These are phyloP conservation scores for Leptographium radiaticola DNA, from an alignment of 2,329 filamentous ascomycete genomes.

Conservation along the genomic window DNA sequence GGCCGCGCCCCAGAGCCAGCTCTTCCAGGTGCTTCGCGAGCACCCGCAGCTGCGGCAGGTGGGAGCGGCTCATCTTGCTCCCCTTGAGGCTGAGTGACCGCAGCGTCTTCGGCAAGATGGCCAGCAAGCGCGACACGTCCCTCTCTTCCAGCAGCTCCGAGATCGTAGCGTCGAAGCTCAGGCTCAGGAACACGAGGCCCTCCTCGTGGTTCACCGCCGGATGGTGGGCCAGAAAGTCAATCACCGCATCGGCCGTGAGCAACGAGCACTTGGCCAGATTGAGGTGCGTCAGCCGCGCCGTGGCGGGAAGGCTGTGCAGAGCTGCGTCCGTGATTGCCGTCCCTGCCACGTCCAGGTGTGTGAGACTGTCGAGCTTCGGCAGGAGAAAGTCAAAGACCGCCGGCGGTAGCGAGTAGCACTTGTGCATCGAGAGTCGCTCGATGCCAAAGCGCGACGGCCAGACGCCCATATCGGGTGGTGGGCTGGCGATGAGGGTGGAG, in stretches of 20 bases:
- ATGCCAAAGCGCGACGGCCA: slow-evolving; percentile 46
- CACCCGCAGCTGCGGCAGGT: slow-evolving; percentile 49
- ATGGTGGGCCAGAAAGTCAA: slow-evolving; percentile 59
- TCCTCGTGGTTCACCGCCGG: slow-evolving; percentile 46
- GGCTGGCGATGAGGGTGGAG: slow-evolving; percentile 30
- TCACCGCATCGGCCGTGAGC: slow-evolving; percentile 51
- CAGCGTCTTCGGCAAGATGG: slow-evolving; percentile 51
- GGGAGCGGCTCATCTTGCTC: slow-evolving; percentile 51
- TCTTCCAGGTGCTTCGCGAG: slow-evolving; percentile 65
- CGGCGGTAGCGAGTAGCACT: slow-evolving; percentile 58
- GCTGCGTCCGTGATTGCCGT: slow-evolving; percentile 63
- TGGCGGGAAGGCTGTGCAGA: slow-evolving; percentile 55
- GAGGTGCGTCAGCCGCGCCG: slow-evolving; percentile 61
- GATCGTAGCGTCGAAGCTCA: slow-evolving; percentile 58
- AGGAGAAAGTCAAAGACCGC: slow-evolving; percentile 56
- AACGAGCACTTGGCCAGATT: slow-evolving; percentile 66
- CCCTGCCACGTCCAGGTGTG: slow-evolving; percentile 68
- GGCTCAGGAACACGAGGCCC: slow-evolving; percentile 56
- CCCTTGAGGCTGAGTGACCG: slow-evolving; percentile 66
- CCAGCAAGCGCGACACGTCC: slow-evolving; percentile 52
- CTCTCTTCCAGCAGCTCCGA: slow-evolving; percentile 56
- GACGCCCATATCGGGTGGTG: slow-evolving; percentile 10
- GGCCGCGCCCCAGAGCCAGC: slow-evolving; percentile 55
- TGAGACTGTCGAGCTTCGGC: slow-evolving; percentile 55
- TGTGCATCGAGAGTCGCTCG: slow-evolving; percentile 61